These are phyloP conservation scores for Spathaspora gorwiae DNA, from an alignment of 805 yeast genomes.

Conservation along the genomic window DNA sequence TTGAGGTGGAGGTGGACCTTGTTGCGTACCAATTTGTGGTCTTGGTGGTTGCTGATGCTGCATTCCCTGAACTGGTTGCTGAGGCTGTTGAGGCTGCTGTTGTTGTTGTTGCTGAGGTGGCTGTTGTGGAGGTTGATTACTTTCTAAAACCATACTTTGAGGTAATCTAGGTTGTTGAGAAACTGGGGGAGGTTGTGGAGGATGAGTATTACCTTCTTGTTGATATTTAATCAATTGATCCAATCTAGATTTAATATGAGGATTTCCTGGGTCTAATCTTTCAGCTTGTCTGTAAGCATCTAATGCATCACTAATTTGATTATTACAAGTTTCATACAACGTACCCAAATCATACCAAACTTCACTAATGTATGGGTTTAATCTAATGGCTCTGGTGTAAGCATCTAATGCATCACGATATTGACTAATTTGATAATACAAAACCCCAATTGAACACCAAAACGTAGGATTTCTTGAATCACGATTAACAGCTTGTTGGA, in stretches of 20 bases:
- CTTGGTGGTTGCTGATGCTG: conserved; percentile 1
- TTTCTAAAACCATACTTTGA: conserved; percentile 58
- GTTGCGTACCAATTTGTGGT: conserved; percentile 6
- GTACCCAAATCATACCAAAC: conserved; percentile 99
- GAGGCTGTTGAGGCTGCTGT: conserved; percentile 6
- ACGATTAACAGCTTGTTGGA: conserved; percentile 96
- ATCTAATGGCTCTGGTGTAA: conserved; percentile 90
- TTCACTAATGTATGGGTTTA: conserved; percentile 93
- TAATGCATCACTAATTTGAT: conserved; percentile 89
- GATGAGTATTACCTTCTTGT: conserved; percentile 61
- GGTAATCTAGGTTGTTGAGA: conserved; percentile 61
- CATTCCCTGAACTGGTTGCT: conserved; percentile 2
- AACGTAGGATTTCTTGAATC: conserved; percentile 96
- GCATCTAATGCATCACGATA: conserved; percentile 97
- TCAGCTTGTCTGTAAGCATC: conserved; percentile 98
- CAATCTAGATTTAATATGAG: conserved; percentile 88
- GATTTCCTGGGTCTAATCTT: conserved; percentile 87
- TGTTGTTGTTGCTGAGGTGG: conserved; percentile 13
- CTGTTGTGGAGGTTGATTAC: conserved; percentile 26
- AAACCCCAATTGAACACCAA: conserved; percentile 95
- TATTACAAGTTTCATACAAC: conserved; percentile 92
- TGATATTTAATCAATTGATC: conserved; percentile 76
- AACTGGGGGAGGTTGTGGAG: conserved; percentile 65
- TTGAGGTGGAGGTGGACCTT: conserved; percentile 7
- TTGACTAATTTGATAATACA: conserved; percentile 93